These are phyloP conservation scores for Fomitopsis palustris DNA, from an alignment of 1,284 basidiomycete genomes.

Conservation along the genomic window DNA sequence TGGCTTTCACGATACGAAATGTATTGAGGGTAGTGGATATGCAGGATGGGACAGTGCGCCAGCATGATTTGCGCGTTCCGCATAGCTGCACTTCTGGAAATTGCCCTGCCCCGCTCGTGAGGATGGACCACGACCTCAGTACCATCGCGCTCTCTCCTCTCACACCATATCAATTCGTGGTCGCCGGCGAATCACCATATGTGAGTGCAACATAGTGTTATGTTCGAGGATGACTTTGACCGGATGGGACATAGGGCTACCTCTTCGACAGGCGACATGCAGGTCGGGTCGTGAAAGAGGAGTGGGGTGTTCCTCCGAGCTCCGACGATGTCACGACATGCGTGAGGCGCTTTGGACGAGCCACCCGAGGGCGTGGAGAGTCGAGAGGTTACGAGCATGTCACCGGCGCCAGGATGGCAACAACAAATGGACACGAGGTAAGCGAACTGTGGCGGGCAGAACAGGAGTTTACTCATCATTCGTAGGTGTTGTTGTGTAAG, in stretches of 20 bases:
- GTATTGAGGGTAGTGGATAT: neutral
- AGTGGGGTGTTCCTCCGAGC: conserved; percentile 67
- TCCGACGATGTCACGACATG: conserved; percentile 65
- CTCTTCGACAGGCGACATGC: conserved; percentile 86
- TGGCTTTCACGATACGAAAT: neutral
- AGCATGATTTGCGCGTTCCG: conserved; percentile 78
- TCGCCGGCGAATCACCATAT: conserved; percentile 68
- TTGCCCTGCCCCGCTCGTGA: conserved; percentile 70
- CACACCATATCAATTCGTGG: conserved; percentile 71
- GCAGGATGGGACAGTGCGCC: conserved; percentile 71
- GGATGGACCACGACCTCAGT: conserved; percentile 55
- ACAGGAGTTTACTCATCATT: neutral
- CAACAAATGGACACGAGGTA: conserved; percentile 78
- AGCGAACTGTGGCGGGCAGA: conserved; percentile 7
- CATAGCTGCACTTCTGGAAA: conserved; percentile 54
- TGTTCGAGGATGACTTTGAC: too few relatives aligned
- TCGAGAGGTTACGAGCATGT: conserved; percentile 55
- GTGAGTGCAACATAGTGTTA: conserved; percentile 37
- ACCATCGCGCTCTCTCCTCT: conserved; percentile 66
- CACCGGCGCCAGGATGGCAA: conserved; percentile 77
- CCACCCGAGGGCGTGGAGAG: conserved; percentile 33
- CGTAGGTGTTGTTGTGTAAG: conserved; percentile 54
- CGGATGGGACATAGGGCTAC: conserved; percentile 55
- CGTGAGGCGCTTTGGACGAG: conserved; percentile 79
- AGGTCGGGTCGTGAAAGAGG: conserved; percentile 57